Base-by-base conservation (phyloP, 495 filamentous ascomycete genomes). In the Thozetella sp. region DNA sequence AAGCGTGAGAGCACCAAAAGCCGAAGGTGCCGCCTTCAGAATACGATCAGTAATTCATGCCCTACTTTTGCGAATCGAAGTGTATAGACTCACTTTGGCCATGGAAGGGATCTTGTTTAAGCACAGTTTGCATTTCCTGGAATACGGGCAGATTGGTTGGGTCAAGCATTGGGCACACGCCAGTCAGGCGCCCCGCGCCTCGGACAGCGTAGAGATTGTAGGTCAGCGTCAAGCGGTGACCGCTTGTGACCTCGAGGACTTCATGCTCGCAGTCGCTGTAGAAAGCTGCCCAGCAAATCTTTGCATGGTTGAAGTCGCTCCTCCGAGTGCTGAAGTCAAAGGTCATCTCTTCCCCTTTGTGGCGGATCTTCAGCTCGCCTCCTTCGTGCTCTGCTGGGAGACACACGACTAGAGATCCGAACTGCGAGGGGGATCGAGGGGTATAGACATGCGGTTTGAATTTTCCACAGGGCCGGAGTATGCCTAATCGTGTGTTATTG, bases 261-360 rank as follows among this genome's bases (percentile, higher is more conserved):
- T 88, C 84, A 64, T 88, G 85, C 62, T 83, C 79, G 59, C 81
- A 86, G 59, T 87, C 83, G 54, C 74, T 80, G 61, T 84, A 87
- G 67, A 88, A 88, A 1, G 84, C 84, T 0, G 77, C 82, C 83
- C 83, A 88, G 22, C 81, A 68, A 51, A 86, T 74, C 4, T 24
- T 23, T 0, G 57, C 17, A 0, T 67, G 17, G 19, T 27, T 3
- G 22, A 27, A n/a, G 15, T 11, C 13, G 11, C 37, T 53, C 2
- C 27, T 71, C 0, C 51, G 45, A 0, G 53, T n/a, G 23, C 56
- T 61, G 80, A 81, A 85, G 66, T 82, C 75, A 57, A 76, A 80
- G 12, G 63, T 55, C n/a, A 73, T 58, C 10, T 67, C 58, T 20
- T 72, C 27, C 2, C 65, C 61, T 9, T 63, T 50, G 61, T 80